These are phyloP conservation scores for Paramecium caudatum DNA, from an alignment of 73 alveolate genomes.

Conservation along the genomic window DNA sequence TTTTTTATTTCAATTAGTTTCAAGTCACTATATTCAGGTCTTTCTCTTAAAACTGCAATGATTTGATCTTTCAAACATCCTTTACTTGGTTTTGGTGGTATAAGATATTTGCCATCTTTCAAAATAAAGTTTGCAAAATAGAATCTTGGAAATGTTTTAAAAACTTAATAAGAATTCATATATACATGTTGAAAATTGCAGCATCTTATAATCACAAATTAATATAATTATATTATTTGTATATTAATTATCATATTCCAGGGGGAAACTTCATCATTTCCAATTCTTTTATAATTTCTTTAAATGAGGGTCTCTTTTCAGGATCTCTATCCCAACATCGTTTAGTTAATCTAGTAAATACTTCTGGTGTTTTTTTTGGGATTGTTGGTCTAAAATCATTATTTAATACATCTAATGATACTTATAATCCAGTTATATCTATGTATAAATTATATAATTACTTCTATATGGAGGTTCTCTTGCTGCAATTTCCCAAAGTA, in stretches of 20 bases:
- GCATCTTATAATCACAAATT: no score
- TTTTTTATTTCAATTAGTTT: no score
- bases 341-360: slow-evolving; percentile 91
- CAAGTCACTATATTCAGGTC: no score
- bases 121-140: no score
- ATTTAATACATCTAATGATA: slow-evolving; percentile 93
- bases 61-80: no score
- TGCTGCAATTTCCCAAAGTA: slow-evolving; percentile 98
- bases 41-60: no score
- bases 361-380: slow-evolving; percentile 95
- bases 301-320: slow-evolving; percentile 94
- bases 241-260: slow-evolving; percentile 59
- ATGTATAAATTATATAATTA: neutral
- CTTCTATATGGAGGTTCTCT: slow-evolving; percentile 98
- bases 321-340: slow-evolving; percentile 98
- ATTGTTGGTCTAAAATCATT: slow-evolving; percentile 96
- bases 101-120: no score
- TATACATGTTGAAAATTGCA: no score
- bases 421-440: slow-evolving; percentile 95
- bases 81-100: no score
- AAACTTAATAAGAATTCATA: no score
- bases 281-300: slow-evolving; percentile 89
- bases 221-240: no score
- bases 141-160: no score
- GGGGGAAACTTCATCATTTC: slow-evolving; percentile 81